Evolutionary conservation across 257 asterid species (phyloP), one percentile per base, ranked within the genome.

Genomic region (Leptodermis oblonga): DNA sequence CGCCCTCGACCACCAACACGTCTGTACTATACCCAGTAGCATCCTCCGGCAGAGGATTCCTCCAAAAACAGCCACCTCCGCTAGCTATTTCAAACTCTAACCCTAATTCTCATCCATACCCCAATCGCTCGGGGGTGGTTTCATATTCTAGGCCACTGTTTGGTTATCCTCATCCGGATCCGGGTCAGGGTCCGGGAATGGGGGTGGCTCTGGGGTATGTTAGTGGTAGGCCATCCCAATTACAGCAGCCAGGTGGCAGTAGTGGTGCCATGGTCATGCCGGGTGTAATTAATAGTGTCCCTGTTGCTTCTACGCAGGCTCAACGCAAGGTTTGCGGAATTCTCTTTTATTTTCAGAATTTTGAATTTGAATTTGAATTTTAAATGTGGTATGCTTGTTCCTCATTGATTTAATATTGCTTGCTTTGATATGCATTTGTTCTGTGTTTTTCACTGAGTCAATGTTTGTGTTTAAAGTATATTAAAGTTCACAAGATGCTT

Each of bases 21-120:
- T 71, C 71, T 68, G 76, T 85, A 79, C 87, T 83, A 49, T 86
- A 92, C 71, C 94, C 94, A 0, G 81, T 87, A 7, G 86, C 89
- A 58, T 81, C 88, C 28, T 82, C 92, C 26, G 95, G 95, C 17
- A 88, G 89, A 1, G 95, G 94, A 1, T 80, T 76, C 63, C 71
- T 87, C 61, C 42, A 84, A n/a, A 76, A 84, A 66, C 92, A 86
- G 61, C 62, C 62, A 1, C 55, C 74, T 36, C 10, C 76, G 0
- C 34, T 15, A 7, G 37, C 72, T 9, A 36, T 61, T 48, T 26
- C 73, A 30, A 56, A 49, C 52, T 8, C 76, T 13, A 69, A 36
- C 36, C 63, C 64, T 49, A 75, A 62, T 72, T 54, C 75, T 18
- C 36, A 59, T 62, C 62, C 60, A 5, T 78, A 42, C 53, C 42